Evolutionary conservation across 495 filamentous ascomycete genomes (phyloP).

Genomic region (Neurospora sp.): DNA sequence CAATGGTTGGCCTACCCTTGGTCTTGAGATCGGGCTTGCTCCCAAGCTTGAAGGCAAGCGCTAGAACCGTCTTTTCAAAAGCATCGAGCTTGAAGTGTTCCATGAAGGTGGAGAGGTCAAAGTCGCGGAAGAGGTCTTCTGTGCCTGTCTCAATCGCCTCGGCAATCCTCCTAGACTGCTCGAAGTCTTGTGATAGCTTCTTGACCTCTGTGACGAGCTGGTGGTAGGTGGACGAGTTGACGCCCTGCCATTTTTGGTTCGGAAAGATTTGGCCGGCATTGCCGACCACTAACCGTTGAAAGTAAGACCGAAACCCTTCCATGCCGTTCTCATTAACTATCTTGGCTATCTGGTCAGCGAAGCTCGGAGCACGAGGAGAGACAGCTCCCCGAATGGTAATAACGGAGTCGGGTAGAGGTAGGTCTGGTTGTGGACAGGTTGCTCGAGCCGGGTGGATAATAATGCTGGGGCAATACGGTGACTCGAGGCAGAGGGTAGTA

Average conservation of each 20-base stretch:
- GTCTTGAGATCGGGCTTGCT: constrained; percentile 69
- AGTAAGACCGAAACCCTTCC: constrained; percentile 91
- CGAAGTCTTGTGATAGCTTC: constrained; percentile 67
- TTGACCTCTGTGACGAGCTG: constrained; percentile 75
- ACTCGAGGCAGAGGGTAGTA: background rate
- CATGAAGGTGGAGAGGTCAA: constrained; percentile 85
- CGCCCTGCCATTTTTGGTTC: constrained; percentile 20
- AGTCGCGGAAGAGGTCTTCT: constrained; percentile 86
- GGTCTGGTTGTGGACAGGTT: background rate
- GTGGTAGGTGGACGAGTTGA: constrained; percentile 65
- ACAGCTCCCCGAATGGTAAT: background rate
- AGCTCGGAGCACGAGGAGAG: background rate
- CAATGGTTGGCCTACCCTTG: constrained; percentile 56
- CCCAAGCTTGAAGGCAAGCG: constrained; percentile 75
- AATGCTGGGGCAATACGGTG: background rate
- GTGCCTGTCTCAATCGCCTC: constrained; percentile 76
- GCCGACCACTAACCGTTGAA: constrained; percentile 72
- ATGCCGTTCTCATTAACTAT: constrained; percentile 92
- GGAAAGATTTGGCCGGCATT: constrained; percentile 85
- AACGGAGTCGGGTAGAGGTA: background rate
- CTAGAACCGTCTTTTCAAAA: constrained; percentile 76
- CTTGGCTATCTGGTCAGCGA: constrained; percentile 30
- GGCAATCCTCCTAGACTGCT: constrained; percentile 81
- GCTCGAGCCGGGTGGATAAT: background rate
- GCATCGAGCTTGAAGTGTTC: constrained; percentile 89